phyloP scores from a whole-genome alignment of 2,329 filamentous ascomycete species.

The Parastagonospora nodorum region DNA sequence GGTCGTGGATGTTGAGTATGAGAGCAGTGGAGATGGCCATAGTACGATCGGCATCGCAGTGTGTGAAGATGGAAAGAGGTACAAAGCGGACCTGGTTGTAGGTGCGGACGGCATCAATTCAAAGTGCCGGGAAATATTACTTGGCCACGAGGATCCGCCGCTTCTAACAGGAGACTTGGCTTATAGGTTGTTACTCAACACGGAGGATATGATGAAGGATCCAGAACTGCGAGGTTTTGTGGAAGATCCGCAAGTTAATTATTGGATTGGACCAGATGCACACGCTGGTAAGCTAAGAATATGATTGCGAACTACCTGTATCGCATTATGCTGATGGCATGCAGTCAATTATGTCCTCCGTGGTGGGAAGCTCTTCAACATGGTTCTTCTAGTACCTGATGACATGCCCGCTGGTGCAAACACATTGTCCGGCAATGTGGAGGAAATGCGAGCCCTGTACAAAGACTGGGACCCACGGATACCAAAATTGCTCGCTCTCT shows the following conservation, averaged over 20 bases:
- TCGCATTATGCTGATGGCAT: conserved; percentile 2
- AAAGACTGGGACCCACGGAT: conserved; percentile 62
- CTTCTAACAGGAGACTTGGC: conserved; percentile 57
- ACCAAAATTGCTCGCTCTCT: conserved; percentile 61
- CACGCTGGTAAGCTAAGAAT: conserved; percentile 43
- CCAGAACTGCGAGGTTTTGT: conserved; percentile 53
- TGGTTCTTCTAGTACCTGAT: conserved; percentile 58
- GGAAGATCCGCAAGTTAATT: conserved; percentile 56
- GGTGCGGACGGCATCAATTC: conserved; percentile 57
- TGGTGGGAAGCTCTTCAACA: conserved; percentile 56
- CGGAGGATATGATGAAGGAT: conserved; percentile 54
- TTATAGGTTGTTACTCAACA: conserved; percentile 55
- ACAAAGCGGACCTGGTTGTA: conserved; percentile 52
- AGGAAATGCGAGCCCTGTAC: conserved; percentile 60
- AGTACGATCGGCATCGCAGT: conserved; percentile 48
- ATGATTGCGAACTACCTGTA: background rate
- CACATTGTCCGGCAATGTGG: conserved; percentile 56
- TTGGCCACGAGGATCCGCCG: conserved; percentile 54
- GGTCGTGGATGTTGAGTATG: conserved; percentile 50
- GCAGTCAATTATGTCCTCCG: conserved; percentile 57
- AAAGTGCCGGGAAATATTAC: conserved; percentile 51
- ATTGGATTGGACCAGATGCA: conserved; percentile 58
- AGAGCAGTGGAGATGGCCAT: conserved; percentile 2
- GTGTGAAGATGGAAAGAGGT: conserved; percentile 45
- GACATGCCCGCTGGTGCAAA: conserved; percentile 54